phyloP scores from a whole-genome alignment of 495 filamentous ascomycete genomes.

The Glutinoglossum americanum region DNA sequence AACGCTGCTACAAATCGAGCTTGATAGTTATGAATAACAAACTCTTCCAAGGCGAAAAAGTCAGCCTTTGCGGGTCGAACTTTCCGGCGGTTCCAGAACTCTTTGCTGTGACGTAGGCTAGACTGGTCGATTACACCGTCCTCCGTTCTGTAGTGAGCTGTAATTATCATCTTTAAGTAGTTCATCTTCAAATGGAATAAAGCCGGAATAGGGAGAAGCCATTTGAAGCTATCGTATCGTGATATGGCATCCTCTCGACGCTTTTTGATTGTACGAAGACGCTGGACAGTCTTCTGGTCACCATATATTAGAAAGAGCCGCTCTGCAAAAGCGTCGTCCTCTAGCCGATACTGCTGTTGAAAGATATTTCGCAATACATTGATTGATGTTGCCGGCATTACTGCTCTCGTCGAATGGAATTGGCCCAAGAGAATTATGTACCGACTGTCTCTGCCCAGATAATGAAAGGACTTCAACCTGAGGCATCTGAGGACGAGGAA shows the following conservation, averaged over 20 bases:
- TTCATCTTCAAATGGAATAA: conserved; percentile 8
- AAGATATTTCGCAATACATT: too few relatives aligned
- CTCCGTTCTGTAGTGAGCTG: conserved; percentile 4
- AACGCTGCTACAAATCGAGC: too few relatives aligned
- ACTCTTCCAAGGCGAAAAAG: too few relatives aligned
- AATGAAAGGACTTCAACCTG: too few relatives aligned
- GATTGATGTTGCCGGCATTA: too few relatives aligned
- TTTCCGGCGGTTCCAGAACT: neutral
- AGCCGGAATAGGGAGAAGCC: conserved; percentile 6
- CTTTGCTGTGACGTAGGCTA: conserved; percentile 7
- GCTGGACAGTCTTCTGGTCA: conserved; percentile 5
- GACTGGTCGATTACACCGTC: conserved; percentile 5
- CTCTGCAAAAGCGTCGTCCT: conserved; percentile 4
- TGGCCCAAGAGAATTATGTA: too few relatives aligned
- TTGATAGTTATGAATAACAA: too few relatives aligned
- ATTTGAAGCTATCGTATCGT: conserved; percentile 6
- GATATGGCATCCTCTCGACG: conserved; percentile 1
- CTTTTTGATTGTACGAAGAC: conserved; percentile 5
- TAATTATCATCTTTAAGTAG: conserved; percentile 4
- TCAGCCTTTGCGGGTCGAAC: too few relatives aligned
- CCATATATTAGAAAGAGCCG: conserved; percentile 6
- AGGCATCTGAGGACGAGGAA: too few relatives aligned
- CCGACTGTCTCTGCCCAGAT: too few relatives aligned
- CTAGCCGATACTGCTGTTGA: too few relatives aligned
- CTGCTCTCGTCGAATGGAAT: too few relatives aligned